Percentiles rank a stretch among this genome's conserved stretches.
Evolutionary conservation across 331 rosid genomes (phyloP).

Genomic region (Malus hybrid): DNA sequence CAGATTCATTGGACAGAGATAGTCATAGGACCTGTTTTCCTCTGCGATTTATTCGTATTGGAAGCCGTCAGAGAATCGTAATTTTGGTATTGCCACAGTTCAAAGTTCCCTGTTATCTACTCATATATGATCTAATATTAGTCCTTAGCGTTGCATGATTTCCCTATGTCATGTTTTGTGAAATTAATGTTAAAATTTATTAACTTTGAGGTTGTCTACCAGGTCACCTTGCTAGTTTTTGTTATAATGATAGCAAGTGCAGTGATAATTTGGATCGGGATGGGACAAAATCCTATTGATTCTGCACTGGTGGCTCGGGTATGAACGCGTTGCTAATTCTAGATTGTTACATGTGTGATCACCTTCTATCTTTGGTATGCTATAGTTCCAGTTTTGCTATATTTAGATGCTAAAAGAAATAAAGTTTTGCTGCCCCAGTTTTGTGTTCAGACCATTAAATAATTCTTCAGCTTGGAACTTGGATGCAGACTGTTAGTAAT

Average conservation of each 20-base stretch:
- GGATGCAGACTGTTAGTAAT: background rate
- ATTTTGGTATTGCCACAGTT: conserved; percentile 48
- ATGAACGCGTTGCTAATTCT: conserved; percentile 13
- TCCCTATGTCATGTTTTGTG: background rate
- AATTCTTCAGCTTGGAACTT: background rate
- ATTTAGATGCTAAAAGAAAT: background rate
- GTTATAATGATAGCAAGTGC: conserved; percentile 56
- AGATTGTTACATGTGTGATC: background rate
- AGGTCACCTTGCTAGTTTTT: conserved; percentile 58
- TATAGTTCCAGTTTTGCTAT: background rate
- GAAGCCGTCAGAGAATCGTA: conserved; percentile 75
- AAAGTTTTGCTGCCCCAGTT: background rate
- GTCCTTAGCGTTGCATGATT: background rate
- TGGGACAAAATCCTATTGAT: conserved; percentile 59
- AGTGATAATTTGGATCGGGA: conserved; percentile 73
- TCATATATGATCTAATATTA: conserved; percentile 1
- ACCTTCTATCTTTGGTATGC: background rate
- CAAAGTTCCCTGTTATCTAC: conserved; percentile 1
- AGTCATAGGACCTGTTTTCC: conserved; percentile 68
- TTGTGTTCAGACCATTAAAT: background rate
- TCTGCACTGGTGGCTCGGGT: conserved; percentile 76
- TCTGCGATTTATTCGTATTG: conserved; percentile 46
- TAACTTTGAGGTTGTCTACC: conserved; percentile 25
- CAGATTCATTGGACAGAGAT: conserved; percentile 29
- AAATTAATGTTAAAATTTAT: conserved; percentile 7